Conservation (phyloP, 805 yeast species). For the Blastobotrys terrestris region DNA sequence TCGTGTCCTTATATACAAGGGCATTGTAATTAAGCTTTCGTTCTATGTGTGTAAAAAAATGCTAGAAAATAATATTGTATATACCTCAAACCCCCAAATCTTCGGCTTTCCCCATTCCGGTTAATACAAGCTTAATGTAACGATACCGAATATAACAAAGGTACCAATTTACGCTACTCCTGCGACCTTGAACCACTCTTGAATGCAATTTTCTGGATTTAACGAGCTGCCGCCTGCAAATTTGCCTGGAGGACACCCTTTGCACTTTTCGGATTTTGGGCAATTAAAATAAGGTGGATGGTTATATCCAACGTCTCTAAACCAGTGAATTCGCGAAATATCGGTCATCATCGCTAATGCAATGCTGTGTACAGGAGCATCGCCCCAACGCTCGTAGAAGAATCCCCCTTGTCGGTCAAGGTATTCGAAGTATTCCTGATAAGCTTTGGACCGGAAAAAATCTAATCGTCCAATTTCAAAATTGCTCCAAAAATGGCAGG, state of each 20-base stretch:
- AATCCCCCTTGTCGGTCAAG: conserved; percentile 77
- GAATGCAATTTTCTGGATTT: conserved; percentile 66
- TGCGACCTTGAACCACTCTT: conserved; percentile 46
- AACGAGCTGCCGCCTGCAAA: conserved; percentile 49
- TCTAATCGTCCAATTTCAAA: conserved; percentile 84
- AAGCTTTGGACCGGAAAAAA: conserved; percentile 57
- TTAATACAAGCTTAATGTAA: not conserved
- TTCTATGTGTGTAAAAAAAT: too few species aligned
- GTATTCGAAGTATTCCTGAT: conserved; percentile 59
- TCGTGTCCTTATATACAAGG: not conserved
- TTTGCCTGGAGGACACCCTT: conserved; percentile 46
- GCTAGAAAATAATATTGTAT: not conserved
- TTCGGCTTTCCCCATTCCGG: not conserved
- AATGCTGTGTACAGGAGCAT: conserved; percentile 87
- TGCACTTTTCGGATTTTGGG: conserved; percentile 57
- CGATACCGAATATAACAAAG: not conserved
- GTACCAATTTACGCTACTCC: conserved; percentile 10
- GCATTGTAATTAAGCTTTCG: not conserved
- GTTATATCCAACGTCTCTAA: conserved; percentile 84
- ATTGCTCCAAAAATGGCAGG: conserved; percentile 89
- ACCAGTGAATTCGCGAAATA: conserved; percentile 71
- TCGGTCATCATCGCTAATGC: conserved; percentile 73
- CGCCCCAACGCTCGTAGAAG: conserved; percentile 92
- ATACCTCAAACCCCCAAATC: not conserved
- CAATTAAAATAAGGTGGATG: conserved; percentile 81